Evolutionary conservation across 345 rosid genomes (phyloP).

Genomic region (Lumnitzera littorea): DNA sequence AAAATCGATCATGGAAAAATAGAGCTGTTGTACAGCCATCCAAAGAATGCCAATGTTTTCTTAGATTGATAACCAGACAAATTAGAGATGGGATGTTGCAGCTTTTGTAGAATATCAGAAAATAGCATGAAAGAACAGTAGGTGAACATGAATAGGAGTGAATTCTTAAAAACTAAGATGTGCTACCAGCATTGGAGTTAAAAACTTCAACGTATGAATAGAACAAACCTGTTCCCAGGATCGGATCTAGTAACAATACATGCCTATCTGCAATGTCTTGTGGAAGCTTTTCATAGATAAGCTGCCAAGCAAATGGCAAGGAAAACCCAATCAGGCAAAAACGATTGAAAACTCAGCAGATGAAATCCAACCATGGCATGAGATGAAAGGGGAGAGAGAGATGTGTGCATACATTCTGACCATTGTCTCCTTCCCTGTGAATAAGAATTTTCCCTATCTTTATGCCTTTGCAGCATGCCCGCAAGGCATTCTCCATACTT

Average conservation of each 20-base stretch:
- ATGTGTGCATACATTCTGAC: slow-evolving; percentile 58
- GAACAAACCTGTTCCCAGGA: slow-evolving; percentile 83
- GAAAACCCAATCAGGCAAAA: slow-evolving; percentile 8
- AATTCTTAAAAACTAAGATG: too few relatives aligned
- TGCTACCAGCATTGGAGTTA: too few relatives aligned
- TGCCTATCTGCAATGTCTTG: slow-evolving; percentile 89
- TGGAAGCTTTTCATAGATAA: slow-evolving; percentile 88
- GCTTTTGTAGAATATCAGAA: too few relatives aligned
- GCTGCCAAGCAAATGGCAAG: slow-evolving; percentile 30
- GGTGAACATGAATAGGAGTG: too few relatives aligned
- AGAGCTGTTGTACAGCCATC: too few relatives aligned
- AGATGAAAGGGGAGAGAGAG: slow-evolving; percentile 3
- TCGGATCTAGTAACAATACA: slow-evolving; percentile 88
- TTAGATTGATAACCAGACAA: neutral
- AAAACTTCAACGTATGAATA: too few relatives aligned
- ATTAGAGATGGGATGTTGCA: neutral
- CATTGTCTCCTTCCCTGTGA: slow-evolving; percentile 97
- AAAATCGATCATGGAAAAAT: neutral
- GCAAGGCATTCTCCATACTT: slow-evolving; percentile 98
- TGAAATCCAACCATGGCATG: neutral
- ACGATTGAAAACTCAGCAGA: neutral
- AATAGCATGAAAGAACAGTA: too few relatives aligned
- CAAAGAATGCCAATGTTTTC: neutral
- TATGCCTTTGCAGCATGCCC: slow-evolving; percentile 98
- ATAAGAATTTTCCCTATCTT: slow-evolving; percentile 94